A percentile compares a stretch with the other conserved stretches of the same genome.
phyloP scores from a whole-genome alignment of 208 protist genomes.

The Crithidia expoeki region DNA sequence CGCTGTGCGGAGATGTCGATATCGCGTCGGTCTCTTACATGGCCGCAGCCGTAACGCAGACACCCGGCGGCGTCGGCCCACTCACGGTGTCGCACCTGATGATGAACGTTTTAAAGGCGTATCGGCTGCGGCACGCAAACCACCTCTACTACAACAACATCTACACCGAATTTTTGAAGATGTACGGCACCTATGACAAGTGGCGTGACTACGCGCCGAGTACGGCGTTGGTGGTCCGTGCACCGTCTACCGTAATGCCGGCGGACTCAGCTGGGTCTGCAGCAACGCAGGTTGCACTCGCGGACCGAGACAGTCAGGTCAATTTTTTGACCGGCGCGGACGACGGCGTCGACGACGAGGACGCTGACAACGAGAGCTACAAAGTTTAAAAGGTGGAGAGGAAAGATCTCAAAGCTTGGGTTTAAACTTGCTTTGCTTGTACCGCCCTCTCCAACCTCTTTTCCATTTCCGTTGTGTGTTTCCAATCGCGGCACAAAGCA shows the following conservation, averaged over 20 bases:
- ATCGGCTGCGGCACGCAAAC: constrained; percentile 41
- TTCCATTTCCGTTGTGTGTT: background rate
- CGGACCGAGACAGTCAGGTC: background rate
- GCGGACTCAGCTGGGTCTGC: background rate
- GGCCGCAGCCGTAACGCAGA: constrained; percentile 91
- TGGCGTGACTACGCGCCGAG: constrained; percentile 17
- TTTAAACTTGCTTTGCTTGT: background rate
- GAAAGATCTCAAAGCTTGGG: too few relatives aligned
- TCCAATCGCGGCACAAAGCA: too few relatives aligned
- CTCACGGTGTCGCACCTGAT: constrained; percentile 95
- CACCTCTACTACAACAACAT: constrained; percentile 48
- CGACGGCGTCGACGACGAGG: constrained; percentile 32
- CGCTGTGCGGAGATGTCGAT: constrained; percentile 85
- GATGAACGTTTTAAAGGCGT: constrained; percentile 87
- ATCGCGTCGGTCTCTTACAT: constrained; percentile 63
- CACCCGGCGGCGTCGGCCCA: constrained; percentile 97
- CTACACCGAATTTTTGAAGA: constrained; percentile 52
- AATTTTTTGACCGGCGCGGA: background rate
- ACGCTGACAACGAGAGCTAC: constrained; percentile 48
- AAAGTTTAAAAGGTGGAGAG: constrained; percentile 22
- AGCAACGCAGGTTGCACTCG: background rate
- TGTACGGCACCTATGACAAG: constrained; percentile 42
- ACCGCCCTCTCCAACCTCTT: background rate
- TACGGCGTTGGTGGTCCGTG: constrained; percentile 6
- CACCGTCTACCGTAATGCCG: constrained; percentile 5